Conservation (phyloP, 352 stramenopile species). For the Phytophthora pluvialis region DNA sequence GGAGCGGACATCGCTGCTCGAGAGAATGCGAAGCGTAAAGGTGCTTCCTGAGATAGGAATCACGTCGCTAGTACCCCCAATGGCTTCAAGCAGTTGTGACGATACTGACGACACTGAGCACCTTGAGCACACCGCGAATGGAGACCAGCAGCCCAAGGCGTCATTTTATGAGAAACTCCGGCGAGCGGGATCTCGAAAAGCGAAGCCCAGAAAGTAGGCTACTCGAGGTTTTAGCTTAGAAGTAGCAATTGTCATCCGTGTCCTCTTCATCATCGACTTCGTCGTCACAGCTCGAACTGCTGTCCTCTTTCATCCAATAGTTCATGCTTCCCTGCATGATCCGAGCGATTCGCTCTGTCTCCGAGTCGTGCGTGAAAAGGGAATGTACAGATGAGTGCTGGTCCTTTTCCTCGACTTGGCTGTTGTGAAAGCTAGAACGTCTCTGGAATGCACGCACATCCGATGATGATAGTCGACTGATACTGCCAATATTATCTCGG, state of each 20-base stretch:
- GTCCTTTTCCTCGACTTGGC: conserved; percentile 5
- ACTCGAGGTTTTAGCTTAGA: conserved; percentile 14
- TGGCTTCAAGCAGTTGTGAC: conserved; percentile 10
- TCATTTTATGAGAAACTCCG: conserved; percentile 86
- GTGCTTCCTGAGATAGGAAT: conserved; percentile 59
- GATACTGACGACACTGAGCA: conserved; percentile 33
- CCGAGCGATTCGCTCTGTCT: conserved; percentile 79
- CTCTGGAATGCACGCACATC: neutral
- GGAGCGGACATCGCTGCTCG: conserved; percentile 77
- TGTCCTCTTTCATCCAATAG: conserved; percentile 61
- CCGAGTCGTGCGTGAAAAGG: conserved; percentile 50
- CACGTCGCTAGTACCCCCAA: neutral
- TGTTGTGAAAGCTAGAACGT: neutral
- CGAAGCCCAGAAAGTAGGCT: conserved; percentile 51
- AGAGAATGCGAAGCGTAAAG: conserved; percentile 75
- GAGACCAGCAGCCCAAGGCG: conserved; percentile 40
- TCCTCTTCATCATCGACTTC: conserved; percentile 45
- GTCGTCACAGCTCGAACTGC: conserved; percentile 34
- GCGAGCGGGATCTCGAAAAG: conserved; percentile 57
- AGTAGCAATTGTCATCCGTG: conserved; percentile 38
- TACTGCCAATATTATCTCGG: neutral
- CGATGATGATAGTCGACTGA: neutral
- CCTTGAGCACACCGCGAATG: neutral
- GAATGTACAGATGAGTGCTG: conserved; percentile 11
- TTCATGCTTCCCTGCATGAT: conserved; percentile 81